phyloP scores from a whole-genome alignment of 2,329 filamentous ascomycete species.

The Incumbomyces delicatus region DNA sequence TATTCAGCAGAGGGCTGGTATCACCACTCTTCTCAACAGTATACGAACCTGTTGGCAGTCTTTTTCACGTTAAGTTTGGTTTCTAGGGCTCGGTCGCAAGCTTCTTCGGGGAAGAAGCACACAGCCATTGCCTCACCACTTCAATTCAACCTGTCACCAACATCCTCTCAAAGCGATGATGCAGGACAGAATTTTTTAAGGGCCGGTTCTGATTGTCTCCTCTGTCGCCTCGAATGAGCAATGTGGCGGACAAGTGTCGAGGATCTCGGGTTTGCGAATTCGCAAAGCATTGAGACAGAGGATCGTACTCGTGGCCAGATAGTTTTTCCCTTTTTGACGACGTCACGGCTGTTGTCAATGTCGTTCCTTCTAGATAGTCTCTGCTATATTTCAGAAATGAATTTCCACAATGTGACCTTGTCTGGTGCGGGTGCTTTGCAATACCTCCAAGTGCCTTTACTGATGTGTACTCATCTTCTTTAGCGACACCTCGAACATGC shows the following conservation, averaged over 20 bases:
- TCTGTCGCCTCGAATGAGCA: not conserved
- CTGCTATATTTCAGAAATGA: too few species aligned
- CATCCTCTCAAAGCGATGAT: not conserved
- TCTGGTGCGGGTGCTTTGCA: too few species aligned
- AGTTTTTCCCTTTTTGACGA: not conserved
- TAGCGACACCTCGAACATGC: too few species aligned
- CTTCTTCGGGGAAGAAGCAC: not conserved
- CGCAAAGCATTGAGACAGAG: not conserved
- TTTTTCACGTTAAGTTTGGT: not conserved
- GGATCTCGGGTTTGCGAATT: not conserved
- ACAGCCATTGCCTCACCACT: constrained; percentile 2
- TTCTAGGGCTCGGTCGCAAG: constrained; percentile 1
- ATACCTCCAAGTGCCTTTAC: too few species aligned
- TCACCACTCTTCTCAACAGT: constrained; percentile 6
- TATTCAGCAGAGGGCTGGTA: constrained; percentile 3
- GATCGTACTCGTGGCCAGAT: constrained; percentile 9
- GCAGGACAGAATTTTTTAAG: not conserved
- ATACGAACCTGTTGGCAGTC: constrained; percentile 2
- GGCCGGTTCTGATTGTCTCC: constrained; percentile 10
- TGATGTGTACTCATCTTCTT: too few species aligned
- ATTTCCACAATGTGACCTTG: too few species aligned
- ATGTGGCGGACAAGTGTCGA: not conserved
- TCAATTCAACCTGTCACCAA: not conserved
- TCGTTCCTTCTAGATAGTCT: not conserved
- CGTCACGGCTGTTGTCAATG: constrained; percentile 5